Base-by-base conservation (phyloP, 495 filamentous ascomycete species). In the Talaromyces liani region DNA sequence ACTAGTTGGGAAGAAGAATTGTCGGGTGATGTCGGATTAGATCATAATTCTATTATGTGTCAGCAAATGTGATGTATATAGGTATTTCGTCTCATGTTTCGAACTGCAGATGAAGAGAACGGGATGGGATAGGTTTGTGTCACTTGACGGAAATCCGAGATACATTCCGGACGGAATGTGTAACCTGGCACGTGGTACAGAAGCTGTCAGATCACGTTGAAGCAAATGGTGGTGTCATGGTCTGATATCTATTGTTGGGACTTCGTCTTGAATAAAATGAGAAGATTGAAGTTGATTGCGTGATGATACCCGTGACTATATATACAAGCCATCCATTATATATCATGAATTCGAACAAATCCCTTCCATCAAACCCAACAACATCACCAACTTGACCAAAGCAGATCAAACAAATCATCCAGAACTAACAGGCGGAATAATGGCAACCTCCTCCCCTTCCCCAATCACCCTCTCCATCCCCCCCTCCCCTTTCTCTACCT, bases 341-440 rank as follows among this genome's bases (percentile, higher is more conserved):
- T 41, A 41, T 41, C 14, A 41, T 36, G 33, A 16, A 41, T 41
- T 14, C 1, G n/a, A 36, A 36, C 12, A 4, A 41, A 41, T 1
- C 45, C 7, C n/a, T 1, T 20, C 45, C 45, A 49, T 49, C 45
- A 18, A 16, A 49, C 45, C 45, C n/a, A 49, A 49, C n/a, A 41
- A 16, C 6, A 18, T 22, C 18, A 18, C 45, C 45, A 45, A 18
- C 45, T 4, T 4, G 6, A 18, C 45, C 45, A 18, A 0, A 18
- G 3, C 45, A 55, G 0, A 34, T 16, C 49, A 58, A 61, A 51
- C 1, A 18, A 31, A 58, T 71, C 66, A 80, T 24, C 78, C 78
- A 53, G 78, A 80, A 80, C 94, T 98, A 58, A 98, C 94, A n/a
- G 94, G 94, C 33, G 94, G 94, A 65, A 98, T 97, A 54, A 98